Percentiles rank a stretch among this genome's conserved stretches.
Evolutionary conservation across 495 filamentous ascomycete species (phyloP).

Genomic region (Hypoxylon subgilvum): DNA sequence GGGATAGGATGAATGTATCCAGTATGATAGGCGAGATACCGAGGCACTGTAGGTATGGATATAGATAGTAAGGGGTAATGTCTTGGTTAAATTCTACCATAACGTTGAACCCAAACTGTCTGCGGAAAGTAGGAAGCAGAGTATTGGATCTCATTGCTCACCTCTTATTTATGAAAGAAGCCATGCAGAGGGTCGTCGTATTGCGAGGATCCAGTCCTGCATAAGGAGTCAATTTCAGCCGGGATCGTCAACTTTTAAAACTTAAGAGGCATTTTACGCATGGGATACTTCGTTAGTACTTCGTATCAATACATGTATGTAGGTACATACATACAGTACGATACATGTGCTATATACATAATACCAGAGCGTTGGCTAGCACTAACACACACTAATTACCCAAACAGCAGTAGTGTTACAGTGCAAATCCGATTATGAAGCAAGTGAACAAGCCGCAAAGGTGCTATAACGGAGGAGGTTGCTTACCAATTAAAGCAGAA

Average conservation of each 20-base stretch:
- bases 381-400: background rate
- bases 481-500: constrained; percentile 4
- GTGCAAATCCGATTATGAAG: constrained; percentile 21
- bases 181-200: constrained; percentile 4
- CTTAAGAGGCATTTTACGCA: constrained; percentile 30
- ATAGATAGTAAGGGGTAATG: constrained; percentile 1
- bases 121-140: background rate
- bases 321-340: too few relatives aligned
- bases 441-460: constrained; percentile 9
- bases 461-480: background rate
- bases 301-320: too few relatives aligned
- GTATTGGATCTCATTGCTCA: background rate
- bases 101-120: too few relatives aligned
- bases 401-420: constrained; percentile 18
- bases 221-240: constrained; percentile 28
- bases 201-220: constrained; percentile 26
- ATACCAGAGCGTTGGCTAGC: too few relatives aligned
- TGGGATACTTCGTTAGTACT: too few relatives aligned
- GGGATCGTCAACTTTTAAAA: constrained; percentile 20
- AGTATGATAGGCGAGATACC: too few relatives aligned
- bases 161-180: constrained; percentile 1
- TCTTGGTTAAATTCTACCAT: background rate
- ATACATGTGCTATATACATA: too few relatives aligned
- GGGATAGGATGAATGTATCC: too few relatives aligned
- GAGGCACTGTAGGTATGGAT: constrained; percentile 1